Conservation (phyloP, 202 grass and related monocot genomes). For the Schoenoplectus tabernaemontani region DNA sequence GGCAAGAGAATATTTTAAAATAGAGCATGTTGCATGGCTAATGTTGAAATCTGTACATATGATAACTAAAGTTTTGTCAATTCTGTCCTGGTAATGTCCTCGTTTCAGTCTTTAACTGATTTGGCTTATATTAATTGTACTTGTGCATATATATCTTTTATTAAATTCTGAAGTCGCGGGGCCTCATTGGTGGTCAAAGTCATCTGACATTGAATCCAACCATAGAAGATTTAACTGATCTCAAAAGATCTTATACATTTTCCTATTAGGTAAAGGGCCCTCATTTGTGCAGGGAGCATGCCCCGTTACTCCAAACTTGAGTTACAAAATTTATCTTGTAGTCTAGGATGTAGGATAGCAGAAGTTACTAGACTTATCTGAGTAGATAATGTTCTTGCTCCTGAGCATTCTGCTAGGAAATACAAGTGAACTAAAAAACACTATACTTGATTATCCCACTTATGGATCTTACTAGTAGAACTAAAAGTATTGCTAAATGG, state of each 20-base stretch:
- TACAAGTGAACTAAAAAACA: not conserved
- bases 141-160: not conserved
- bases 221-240: not conserved
- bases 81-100: not conserved
- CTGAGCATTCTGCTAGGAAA: not conserved
- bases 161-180: too few relatives aligned
- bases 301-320: too few relatives aligned
- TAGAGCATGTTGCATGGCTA: constrained; percentile 15
- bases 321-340: not conserved
- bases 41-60: constrained; percentile 14
- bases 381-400: not conserved
- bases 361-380: not conserved
- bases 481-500: not conserved
- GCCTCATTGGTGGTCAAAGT: not conserved
- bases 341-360: not conserved
- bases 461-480: not conserved
- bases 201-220: not conserved
- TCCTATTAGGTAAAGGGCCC: not conserved
- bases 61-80: constrained; percentile 9
- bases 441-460: not conserved
- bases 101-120: constrained; percentile 7
- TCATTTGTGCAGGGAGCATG: not conserved
- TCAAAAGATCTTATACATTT: not conserved
- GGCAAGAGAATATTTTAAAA: not conserved
- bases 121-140: not conserved